A percentile compares a stretch with the other conserved stretches of the same genome.
Conservation (phyloP, 2,329 filamentous ascomycete genomes). For the Trichocomaceae sp. region DNA sequence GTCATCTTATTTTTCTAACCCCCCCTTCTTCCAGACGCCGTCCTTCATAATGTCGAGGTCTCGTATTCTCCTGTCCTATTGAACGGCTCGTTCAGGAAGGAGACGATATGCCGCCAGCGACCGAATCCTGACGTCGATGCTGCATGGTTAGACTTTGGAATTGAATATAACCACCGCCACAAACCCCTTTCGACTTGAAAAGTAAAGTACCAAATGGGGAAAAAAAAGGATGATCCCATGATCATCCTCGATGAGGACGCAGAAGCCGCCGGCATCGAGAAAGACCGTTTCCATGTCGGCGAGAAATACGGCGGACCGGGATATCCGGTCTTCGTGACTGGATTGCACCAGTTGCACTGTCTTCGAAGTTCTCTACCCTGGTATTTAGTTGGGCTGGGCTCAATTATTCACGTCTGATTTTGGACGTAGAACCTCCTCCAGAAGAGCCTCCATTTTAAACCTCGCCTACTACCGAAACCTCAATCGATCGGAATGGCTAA, state of each 20-base stretch:
- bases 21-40: not conserved
- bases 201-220: not conserved
- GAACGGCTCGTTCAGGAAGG: conserved; percentile 52
- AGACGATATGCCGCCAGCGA: conserved; percentile 48
- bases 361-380: conserved; percentile 35
- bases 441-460: conserved; percentile 54
- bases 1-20: not conserved
- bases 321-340: conserved; percentile 35
- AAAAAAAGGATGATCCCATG: conserved; percentile 41
- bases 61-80: conserved; percentile 41
- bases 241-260: conserved; percentile 48
- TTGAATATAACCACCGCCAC: conserved; percentile 43
- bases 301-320: conserved; percentile 51
- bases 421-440: conserved; percentile 49
- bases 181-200: not conserved
- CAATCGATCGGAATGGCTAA: conserved; percentile 49
- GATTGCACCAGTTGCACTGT: conserved; percentile 43
- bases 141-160: conserved; percentile 50
- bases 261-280: conserved; percentile 44
- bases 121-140: conserved; percentile 50
- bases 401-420: no score
- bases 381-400: not conserved
- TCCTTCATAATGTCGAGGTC: conserved; percentile 32
- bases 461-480: conserved; percentile 50
- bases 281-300: conserved; percentile 51